Evolutionary conservation across 2,329 filamentous ascomycete species (phyloP), one percentile per base, ranked within the genome.

Genomic region (Fusarium cicatricum): DNA sequence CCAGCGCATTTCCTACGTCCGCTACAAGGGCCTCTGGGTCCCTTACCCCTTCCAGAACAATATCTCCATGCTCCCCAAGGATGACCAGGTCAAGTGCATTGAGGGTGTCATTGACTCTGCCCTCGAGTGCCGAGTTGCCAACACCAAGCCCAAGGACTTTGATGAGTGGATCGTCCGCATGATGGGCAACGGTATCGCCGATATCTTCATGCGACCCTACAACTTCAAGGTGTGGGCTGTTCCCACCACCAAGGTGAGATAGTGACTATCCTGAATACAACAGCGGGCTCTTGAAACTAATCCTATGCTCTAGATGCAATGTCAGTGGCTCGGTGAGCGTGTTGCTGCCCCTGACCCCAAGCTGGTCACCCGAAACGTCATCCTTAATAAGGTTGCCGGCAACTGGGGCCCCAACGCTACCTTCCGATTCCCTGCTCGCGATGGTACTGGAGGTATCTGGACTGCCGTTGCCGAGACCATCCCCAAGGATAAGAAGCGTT

Each of bases 191-290:
- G 94, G 94, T 70, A 85, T 99, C 71, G 94, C 93, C 66, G 88
- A 99, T 76, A 84, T 94, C 70, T 99, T 99, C 86, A 99, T 99
- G 95, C 86, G 95, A 71, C 95, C 95, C 49, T 99, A 99, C 85
- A 99, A 99, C 87, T 99, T 89, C 88, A 99, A 99, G 83, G 95
- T 99, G 75, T 99, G 95, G 95, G 95, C 95, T 61, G 94, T 98
- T 70, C 95, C 95, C 55, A 97, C 94, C 52, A 97, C 90, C 68
- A 96, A 96, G 88, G 92, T 96, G 84, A 71, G 55, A 31, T 23
- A 23, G 4, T 4, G 21, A 23, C 7, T 7, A 23, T 7, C 21
- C 21, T 23, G 21, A n/a, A 23, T 23, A 23, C 21, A 4, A n/a
- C 7, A 23, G 21, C 7, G 21, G 21, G 7, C 21, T 23, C 21